Conservation (phyloP, 441 rosid genomes). For the Corymbia citriodora region DNA sequence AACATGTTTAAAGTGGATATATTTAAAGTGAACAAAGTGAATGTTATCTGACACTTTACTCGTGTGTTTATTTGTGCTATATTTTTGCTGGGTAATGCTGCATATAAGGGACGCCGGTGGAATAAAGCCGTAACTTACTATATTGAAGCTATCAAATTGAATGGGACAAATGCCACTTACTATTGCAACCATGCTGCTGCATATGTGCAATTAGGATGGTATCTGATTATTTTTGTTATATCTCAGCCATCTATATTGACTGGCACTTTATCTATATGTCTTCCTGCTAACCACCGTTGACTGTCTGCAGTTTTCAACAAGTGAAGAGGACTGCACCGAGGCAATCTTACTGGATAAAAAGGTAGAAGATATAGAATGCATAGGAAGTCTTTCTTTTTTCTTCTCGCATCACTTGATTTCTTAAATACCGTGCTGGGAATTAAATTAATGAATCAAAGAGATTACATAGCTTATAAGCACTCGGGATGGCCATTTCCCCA, state of each 20-base stretch:
- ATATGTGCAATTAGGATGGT: constrained; percentile 80
- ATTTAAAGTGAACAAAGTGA: not conserved
- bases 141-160: constrained; percentile 81
- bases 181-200: constrained; percentile 89
- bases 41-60: not conserved
- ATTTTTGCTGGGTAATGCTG: constrained; percentile 76
- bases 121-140: constrained; percentile 77
- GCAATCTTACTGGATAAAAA: constrained; percentile 82
- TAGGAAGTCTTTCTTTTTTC: not conserved
- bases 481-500: not conserved
- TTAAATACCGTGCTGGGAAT: not conserved
- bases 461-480: not conserved
- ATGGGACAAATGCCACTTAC: constrained; percentile 63
- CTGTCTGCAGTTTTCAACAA: constrained; percentile 65
- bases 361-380: constrained; percentile 24
- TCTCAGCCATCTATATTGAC: not conserved
- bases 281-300: not conserved
- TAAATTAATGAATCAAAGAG: not conserved
- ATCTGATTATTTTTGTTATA: not conserved
- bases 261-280: not conserved
- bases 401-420: not conserved
- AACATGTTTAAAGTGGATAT: not conserved
- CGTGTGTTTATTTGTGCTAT: not conserved
- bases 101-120: constrained; percentile 79
- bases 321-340: constrained; percentile 76